Evolutionary conservation across 257 asterid species (phyloP), one percentile per base, ranked within the genome.

Genomic region (Agastache rugosa): DNA sequence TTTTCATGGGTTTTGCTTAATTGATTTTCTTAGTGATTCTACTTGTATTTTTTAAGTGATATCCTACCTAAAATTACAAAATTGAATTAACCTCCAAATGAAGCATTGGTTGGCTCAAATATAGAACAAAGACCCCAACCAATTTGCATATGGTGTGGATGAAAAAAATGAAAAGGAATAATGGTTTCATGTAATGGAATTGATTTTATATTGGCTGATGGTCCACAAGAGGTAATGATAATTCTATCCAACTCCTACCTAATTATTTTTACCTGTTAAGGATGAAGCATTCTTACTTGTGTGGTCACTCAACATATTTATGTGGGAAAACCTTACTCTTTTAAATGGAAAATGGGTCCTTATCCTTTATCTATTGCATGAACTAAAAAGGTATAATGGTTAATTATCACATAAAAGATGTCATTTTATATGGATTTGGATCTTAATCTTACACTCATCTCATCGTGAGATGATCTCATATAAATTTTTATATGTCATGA

Each of bases 281-380:
- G 67, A 53, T 25, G 73, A 65, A 74, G 73, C 70, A 75, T 54
- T 41, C 27, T 75, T 17, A 42, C 67, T 74, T 74, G 73, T 73
- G 64, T 54, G 78, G 67, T 64, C 78, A 54, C 50, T 54, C 78
- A 16, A 51, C 14, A 15, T 15, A 48, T 41, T 51, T 34, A 23
- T 54, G 73, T 42, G 39, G 65, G 7, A 39, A 54, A 51, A 51
- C 58, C 25, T n/a, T 56, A 54, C 63, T 66, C 60, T 66, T 45
- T 75, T 25, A 10, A 34, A 41, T 63, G 56, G 72, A 51, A 50
- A 63, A 37, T 39, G 54, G 72, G 34, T 42, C 27, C 27, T 55
- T 29, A 4, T 25, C 34, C 47, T 65, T 22, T 37, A 42, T 73
- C 63, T 20, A 62, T 48, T 62, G 58, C 64, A 48, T 73, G 14